Percentiles rank a stretch among this genome's conserved stretches.
Conservation (phyloP, 805 yeast genomes). For the Priceomyces melissophilus region DNA sequence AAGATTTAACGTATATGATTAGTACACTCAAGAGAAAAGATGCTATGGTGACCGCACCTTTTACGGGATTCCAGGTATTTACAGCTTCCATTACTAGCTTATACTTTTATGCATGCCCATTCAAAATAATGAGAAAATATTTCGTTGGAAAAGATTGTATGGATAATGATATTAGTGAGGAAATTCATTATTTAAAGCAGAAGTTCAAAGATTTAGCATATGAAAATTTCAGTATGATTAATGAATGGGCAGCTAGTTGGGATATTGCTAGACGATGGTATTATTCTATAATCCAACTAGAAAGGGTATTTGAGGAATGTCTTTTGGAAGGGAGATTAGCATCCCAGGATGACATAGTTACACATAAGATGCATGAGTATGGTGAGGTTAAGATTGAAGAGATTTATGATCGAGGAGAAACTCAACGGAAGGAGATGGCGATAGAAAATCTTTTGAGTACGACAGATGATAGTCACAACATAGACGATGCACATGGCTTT, state of each 20-base stretch:
- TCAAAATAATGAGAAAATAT: slow-evolving; percentile 14
- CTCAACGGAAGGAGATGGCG: slow-evolving; percentile 10
- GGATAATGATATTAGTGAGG: background rate
- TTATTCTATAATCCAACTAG: slow-evolving; percentile 20
- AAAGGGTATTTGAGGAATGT: slow-evolving; percentile 17
- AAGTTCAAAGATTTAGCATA: slow-evolving; percentile 19
- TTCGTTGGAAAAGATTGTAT: background rate
- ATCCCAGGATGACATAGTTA: slow-evolving; percentile 16
- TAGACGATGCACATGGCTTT: too few relatives aligned
- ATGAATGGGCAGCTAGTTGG: slow-evolving; percentile 27
- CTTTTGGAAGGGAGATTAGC: slow-evolving; percentile 8
- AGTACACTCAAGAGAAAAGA: slow-evolving; percentile 16
- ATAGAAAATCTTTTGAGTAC: slow-evolving; percentile 11
- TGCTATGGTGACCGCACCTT: slow-evolving; percentile 34
- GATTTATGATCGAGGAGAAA: slow-evolving; percentile 10
- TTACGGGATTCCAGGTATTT: slow-evolving; percentile 35
- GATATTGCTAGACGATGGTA: slow-evolving; percentile 29
- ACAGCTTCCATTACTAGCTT: slow-evolving; percentile 33
- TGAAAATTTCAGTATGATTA: slow-evolving; percentile 19
- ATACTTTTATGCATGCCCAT: slow-evolving; percentile 26
- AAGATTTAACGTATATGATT: slow-evolving; percentile 20
- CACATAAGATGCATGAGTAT: slow-evolving; percentile 28
- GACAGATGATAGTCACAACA: too few relatives aligned
- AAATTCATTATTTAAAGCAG: slow-evolving; percentile 10
- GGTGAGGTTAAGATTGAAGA: slow-evolving; percentile 27